Percentiles rank a stretch among this genome's conserved stretches.
Evolutionary conservation across 179 eudicot species (phyloP).

Genomic region (Actinidia polygama): DNA sequence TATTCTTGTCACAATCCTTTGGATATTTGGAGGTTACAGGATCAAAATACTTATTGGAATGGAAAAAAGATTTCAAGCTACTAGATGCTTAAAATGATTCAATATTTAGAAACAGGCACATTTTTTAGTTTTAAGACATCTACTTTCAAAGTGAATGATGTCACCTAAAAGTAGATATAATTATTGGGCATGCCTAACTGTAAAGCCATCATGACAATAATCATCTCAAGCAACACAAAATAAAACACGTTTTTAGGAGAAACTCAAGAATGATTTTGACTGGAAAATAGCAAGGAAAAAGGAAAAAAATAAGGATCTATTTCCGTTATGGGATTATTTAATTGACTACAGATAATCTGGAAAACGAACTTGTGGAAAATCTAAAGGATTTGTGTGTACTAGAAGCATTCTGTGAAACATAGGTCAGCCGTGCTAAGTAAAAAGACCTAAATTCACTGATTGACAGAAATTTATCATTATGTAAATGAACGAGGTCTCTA

Average conservation of each 20-base stretch:
- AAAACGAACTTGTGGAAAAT: not conserved
- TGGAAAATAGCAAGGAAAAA: not conserved
- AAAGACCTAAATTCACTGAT: not conserved
- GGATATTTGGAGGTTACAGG: not conserved
- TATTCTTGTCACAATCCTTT: not conserved
- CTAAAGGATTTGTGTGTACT: not conserved
- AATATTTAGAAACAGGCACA: not conserved
- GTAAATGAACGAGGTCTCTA: not conserved
- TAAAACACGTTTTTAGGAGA: not conserved
- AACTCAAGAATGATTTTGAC: slow-evolving; percentile 3
- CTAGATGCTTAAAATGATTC: not conserved
- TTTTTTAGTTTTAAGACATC: not conserved
- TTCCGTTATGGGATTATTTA: not conserved
- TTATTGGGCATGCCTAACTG: not conserved
- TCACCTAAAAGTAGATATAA: not conserved
- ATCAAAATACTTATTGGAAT: not conserved
- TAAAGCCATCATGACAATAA: not conserved
- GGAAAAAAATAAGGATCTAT: not conserved
- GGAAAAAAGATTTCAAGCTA: not conserved
- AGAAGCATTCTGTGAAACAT: not conserved
- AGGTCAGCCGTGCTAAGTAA: not conserved
- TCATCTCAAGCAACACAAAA: not conserved
- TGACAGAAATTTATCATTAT: not conserved
- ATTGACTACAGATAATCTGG: not conserved
- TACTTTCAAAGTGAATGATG: not conserved